phyloP scores from a whole-genome alignment of 2,329 filamentous ascomycete genomes.

The Tolypocladium ophioglossoides region DNA sequence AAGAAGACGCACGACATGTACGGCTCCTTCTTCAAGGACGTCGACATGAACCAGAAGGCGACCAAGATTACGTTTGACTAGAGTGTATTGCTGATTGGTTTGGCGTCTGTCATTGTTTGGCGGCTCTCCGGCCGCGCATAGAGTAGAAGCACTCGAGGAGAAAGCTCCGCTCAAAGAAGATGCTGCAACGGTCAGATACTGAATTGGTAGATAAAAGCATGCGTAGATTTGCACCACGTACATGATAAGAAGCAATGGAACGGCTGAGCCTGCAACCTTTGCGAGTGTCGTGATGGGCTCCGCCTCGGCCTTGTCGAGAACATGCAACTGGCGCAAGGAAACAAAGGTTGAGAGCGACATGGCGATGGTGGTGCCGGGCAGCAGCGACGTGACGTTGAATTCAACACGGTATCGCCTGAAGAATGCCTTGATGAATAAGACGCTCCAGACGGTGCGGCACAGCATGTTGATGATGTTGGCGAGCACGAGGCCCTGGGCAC shows the following conservation, averaged over 20 bases:
- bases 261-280: constrained; percentile 37
- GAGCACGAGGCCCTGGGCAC: constrained; percentile 70
- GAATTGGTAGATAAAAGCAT: constrained; percentile 13
- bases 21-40: constrained; percentile 90
- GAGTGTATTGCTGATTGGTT: constrained; percentile 1
- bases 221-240: constrained; percentile 32
- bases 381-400: constrained; percentile 14
- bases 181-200: constrained; percentile 24
- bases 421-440: constrained; percentile 57
- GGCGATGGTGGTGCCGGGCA: constrained; percentile 16
- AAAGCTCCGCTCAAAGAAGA: constrained; percentile 43
- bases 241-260: constrained; percentile 45
- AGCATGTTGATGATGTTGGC: constrained; percentile 89
- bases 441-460: constrained; percentile 74
- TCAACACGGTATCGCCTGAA: constrained; percentile 36
- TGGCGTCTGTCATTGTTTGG: constrained; percentile 15
- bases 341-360: constrained; percentile 16
- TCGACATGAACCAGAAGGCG: constrained; percentile 70
- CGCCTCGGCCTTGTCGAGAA: constrained; percentile 12
- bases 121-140: constrained; percentile 22
- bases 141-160: constrained; percentile 39
- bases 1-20: constrained; percentile 96
- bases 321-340: constrained; percentile 14
- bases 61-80: constrained; percentile 89
- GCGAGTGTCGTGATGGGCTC: constrained; percentile 25